Conservation (phyloP, 495 filamentous ascomycete genomes). For the Elasticomyces elasticus region DNA sequence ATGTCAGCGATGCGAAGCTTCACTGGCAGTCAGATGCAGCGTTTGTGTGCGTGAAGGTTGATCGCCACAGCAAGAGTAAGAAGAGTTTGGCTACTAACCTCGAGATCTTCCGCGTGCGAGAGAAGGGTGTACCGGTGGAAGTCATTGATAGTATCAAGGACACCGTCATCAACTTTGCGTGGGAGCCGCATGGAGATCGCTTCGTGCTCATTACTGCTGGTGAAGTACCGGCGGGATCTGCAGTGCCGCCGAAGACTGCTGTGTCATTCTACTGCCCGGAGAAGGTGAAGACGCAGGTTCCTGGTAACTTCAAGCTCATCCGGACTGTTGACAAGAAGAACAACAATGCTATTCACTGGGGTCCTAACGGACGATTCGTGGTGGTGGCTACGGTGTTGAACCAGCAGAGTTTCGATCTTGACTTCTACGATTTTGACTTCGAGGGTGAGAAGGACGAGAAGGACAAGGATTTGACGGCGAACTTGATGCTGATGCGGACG, state of each 20-base stretch:
- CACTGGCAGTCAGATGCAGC: slow-evolving; percentile 92
- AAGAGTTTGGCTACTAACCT: slow-evolving; percentile 93
- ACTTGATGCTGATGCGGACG: slow-evolving; percentile 83
- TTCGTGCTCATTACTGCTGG: slow-evolving; percentile 96
- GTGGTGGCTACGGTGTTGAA: slow-evolving; percentile 86
- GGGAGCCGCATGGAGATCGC: slow-evolving; percentile 94
- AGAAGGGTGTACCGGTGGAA: slow-evolving; percentile 96
- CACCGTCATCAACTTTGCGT: slow-evolving; percentile 96
- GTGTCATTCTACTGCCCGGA: slow-evolving; percentile 95
- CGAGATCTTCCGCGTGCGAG: slow-evolving; percentile 91
- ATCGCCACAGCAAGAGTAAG: slow-evolving; percentile 97
- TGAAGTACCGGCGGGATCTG: slow-evolving; percentile 65
- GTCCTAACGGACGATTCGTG: slow-evolving; percentile 90
- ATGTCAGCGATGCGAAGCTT: slow-evolving; percentile 90
- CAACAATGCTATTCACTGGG: slow-evolving; percentile 99
- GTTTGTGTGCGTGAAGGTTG: slow-evolving; percentile 96
- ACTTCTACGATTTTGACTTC: slow-evolving; percentile 96
- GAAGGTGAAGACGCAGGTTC: slow-evolving; percentile 63
- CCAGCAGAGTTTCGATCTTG: slow-evolving; percentile 83
- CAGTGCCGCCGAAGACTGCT: slow-evolving; percentile 85
- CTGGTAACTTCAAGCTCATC: slow-evolving; percentile 92
- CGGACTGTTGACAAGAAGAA: slow-evolving; percentile 95
- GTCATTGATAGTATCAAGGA: slow-evolving; percentile 96
- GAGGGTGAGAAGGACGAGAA: slow-evolving; percentile 89
- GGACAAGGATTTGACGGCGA: slow-evolving; percentile 89